Percentiles rank a stretch among this genome's conserved stretches.
phyloP scores from a whole-genome alignment of 2,329 filamentous ascomycete genomes.

The Ascochyta fabae region DNA sequence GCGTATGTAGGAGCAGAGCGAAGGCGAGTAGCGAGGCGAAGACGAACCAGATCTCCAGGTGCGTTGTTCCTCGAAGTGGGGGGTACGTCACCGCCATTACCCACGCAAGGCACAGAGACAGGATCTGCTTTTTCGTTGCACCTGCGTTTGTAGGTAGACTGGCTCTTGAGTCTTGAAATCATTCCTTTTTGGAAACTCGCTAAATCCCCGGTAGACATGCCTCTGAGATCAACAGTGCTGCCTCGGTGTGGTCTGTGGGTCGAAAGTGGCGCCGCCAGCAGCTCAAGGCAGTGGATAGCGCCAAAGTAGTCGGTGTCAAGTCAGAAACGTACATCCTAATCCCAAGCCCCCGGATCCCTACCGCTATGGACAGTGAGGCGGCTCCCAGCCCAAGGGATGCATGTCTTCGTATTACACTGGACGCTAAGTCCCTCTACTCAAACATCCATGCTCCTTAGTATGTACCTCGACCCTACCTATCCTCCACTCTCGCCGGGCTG shows the following conservation, averaged over 20 bases:
- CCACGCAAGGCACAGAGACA: conserved; percentile 21
- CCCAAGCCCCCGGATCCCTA: conserved; percentile 46
- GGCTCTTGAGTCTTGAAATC: conserved; percentile 30
- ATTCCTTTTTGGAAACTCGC: conserved; percentile 38
- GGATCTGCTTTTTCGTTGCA: conserved; percentile 41
- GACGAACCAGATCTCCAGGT: conserved; percentile 25
- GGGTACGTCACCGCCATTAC: conserved; percentile 43
- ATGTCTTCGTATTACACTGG: conserved; percentile 43
- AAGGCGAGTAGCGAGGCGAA: conserved; percentile 35
- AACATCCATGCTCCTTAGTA: conserved; percentile 34
- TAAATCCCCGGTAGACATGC: conserved; percentile 38
- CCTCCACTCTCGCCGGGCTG: conserved; percentile 44
- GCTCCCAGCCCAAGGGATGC: conserved; percentile 37
- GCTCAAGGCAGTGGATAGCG: conserved; percentile 41
- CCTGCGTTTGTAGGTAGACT: conserved; percentile 20
- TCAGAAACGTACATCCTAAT: conserved; percentile 41
- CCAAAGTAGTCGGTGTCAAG: conserved; percentile 23
- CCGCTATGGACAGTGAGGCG: conserved; percentile 41
- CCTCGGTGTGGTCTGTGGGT: conserved; percentile 41
- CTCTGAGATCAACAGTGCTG: conserved; percentile 41
- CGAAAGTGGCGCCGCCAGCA: conserved; percentile 46
- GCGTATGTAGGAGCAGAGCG: conserved; percentile 28
- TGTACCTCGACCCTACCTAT: conserved; percentile 39
- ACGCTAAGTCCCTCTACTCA: conserved; percentile 43
- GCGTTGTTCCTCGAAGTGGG: conserved; percentile 34